Percentiles rank a stretch among this genome's conserved stretches.
Conservation (phyloP, 805 yeast species). For the Metschnikowia colocasiae region DNA sequence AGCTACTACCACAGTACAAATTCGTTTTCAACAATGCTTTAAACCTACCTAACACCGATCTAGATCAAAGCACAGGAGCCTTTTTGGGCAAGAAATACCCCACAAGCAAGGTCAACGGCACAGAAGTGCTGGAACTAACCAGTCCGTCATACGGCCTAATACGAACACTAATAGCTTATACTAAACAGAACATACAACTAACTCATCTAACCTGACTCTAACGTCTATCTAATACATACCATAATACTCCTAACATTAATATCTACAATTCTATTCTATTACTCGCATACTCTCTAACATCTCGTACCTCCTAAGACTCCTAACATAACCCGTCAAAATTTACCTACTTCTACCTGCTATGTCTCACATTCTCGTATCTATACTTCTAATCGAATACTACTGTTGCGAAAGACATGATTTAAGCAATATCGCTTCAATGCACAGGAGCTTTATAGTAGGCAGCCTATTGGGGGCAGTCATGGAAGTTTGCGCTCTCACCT, state of each 20-base stretch:
- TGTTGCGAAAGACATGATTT: constrained; percentile 6
- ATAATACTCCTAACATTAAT: too few species aligned
- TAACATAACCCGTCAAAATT: too few species aligned
- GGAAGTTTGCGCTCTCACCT: constrained; percentile 14
- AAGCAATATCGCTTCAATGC: constrained; percentile 9
- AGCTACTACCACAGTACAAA: not conserved
- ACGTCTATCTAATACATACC: too few species aligned
- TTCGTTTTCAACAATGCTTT: not conserved
- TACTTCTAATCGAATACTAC: too few species aligned
- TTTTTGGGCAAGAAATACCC: not conserved
- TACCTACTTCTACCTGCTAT: too few species aligned
- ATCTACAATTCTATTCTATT: too few species aligned
- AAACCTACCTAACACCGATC: not conserved
- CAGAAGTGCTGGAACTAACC: not conserved
- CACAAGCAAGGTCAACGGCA: not conserved
- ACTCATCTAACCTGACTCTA: too few species aligned
- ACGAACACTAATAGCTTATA: too few species aligned
- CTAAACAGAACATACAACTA: too few species aligned
- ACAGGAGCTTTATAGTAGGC: constrained; percentile 13
- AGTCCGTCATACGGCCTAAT: not conserved
- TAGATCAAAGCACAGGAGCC: not conserved
- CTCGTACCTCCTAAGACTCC: too few species aligned
- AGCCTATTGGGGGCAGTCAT: constrained; percentile 8
- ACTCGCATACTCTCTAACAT: too few species aligned
- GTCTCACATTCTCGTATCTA: too few species aligned